Base-by-base conservation (phyloP, 306 rosid genomes). In the Citrullus mucosospermus region DNA sequence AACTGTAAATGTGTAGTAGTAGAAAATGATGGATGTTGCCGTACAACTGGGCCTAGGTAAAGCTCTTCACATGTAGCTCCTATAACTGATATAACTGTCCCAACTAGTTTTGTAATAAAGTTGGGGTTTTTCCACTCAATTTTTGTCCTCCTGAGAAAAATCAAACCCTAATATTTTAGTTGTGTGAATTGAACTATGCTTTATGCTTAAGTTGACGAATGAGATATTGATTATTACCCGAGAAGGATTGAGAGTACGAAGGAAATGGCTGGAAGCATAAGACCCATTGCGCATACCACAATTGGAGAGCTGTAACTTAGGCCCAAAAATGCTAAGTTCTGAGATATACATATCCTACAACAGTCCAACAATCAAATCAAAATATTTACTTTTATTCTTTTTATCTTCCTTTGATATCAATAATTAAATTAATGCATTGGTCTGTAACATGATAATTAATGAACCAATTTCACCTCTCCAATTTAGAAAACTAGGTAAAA, bases 261-360 rank as follows among this genome's bases (percentile, higher is more conserved):
- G 79, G 83, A 90, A 84, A 88, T 86, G 4, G 91, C 43, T 38
- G 92, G 97, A 65, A 90, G 82, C 84, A 83, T 79, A 53, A 82
- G 97, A 30, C 91, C 96, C 94, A 93, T 90, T 41, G 85, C 90
- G 79, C 90, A 89, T 4, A 90, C 91, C 53, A 91, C 90, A 75
- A 91, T 89, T 17, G 97, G 98, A 2, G 97, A 88, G 79, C 98
- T 89, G 82, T 85, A 87, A 46, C 89, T 81, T 53, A 91, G 88
- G 70, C 97, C 90, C 81, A 85, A 51, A 80, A 83, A 88, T 74
- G 91, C 85, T 22, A 91, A 86, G 75, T 71, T 90, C 77, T 91
- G 97, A 67, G 93, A 79, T 79, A 90, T 55, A 8, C 91, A 88
- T 78, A 88, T 87, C 89, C 97, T 90, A 78, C 88, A 15, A 32